Evolutionary conservation across 441 rosid genomes (phyloP), one percentile per base, ranked within the genome.

Genomic region (Mallotus repandus): DNA sequence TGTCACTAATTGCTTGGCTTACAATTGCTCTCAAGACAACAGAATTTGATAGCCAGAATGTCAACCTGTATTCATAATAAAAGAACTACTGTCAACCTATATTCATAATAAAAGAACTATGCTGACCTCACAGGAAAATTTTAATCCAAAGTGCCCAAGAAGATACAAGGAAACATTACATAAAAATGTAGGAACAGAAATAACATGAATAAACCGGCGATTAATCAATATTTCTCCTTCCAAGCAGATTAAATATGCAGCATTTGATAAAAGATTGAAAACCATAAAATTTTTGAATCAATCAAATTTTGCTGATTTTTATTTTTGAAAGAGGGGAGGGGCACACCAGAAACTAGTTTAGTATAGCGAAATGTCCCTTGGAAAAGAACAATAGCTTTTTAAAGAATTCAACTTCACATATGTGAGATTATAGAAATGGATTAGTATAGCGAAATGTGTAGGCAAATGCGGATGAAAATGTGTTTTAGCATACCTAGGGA

Each of bases 1-100:
- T 74, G 60, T 81, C 84, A 78, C 75, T 76, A 63, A 56, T 77
- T 25, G 77, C 81, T 77, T 86, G 89, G 79, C 88, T 81, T 77
- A 93, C 74, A 75, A 91, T 84, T 79, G 87, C 85, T 83, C 98
- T 86, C 83, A 93, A 78, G 62, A 88, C 86, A 57, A 96, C 87
- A 38, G 89, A 87, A 74, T 93, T 93, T 71, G 99, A 96, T 78
- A 93, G 74, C 98, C 99, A 96, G 83, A 91, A 96, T 74, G 93
- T 93, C 83, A 96, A 83, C 86, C 99, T 95, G 95, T 43, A 78
- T 67, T 79, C 58, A 45, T 62, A 68, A 22, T 60, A 43, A 45
- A 74, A 56, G 29, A n/a, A 58, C 7, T 21, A 68, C n/a, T 74
- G 93, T 93, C 83, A 96, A 83, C 86, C 99, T 95, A 94, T 43